Evolutionary conservation across 2,329 filamentous ascomycete genomes (phyloP).

Genomic region (Cryphonectria japonica): DNA sequence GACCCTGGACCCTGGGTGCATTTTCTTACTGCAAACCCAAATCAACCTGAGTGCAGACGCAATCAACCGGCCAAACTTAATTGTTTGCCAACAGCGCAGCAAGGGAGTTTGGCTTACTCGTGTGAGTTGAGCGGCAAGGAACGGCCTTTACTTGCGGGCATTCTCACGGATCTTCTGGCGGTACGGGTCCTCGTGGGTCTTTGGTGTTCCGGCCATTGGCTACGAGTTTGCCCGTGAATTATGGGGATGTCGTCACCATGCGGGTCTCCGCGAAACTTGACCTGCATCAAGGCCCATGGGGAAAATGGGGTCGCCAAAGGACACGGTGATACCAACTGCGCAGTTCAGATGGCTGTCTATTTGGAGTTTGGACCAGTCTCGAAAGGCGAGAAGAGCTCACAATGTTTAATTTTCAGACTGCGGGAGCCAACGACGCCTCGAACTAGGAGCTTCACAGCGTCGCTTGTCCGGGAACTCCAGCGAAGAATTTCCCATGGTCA

Average conservation of each 20-base stretch:
- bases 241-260: slow-evolving; percentile 11
- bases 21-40: not conserved
- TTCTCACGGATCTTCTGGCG: not conserved
- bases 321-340: not conserved
- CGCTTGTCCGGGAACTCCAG: not conserved
- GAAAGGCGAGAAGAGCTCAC: too few relatives aligned
- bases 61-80: not conserved
- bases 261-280: not conserved
- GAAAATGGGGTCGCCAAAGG: not conserved
- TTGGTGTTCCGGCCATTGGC: too few relatives aligned
- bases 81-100: not conserved
- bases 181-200: not conserved
- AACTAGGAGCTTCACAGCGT: too few relatives aligned
- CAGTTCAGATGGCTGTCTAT: not conserved
- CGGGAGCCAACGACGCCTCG: not conserved
- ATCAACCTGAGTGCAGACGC: not conserved
- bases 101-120: not conserved
- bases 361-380: not conserved
- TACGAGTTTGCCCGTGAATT: not conserved
- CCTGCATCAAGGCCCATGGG: slow-evolving; percentile 13
- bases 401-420: not conserved
- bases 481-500: not conserved
- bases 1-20: slow-evolving; percentile 3
- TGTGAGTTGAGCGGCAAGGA: not conserved
- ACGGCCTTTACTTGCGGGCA: not conserved